phyloP scores from a whole-genome alignment of 805 yeast genomes.

The Teunomyces atbi region DNA sequence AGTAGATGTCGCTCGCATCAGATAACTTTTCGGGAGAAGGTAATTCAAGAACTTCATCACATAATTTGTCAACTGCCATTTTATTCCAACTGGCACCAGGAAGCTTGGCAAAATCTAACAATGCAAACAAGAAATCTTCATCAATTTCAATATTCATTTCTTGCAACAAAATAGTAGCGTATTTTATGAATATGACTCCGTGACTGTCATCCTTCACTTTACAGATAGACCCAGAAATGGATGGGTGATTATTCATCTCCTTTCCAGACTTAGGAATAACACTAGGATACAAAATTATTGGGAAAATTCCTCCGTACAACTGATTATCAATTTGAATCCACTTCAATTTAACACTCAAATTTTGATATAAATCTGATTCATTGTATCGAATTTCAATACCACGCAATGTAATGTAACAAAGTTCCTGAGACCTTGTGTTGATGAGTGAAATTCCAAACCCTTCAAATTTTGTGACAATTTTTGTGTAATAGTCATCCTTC shows the following conservation, averaged over 20 bases:
- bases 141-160: conserved; percentile 91
- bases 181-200: conserved; percentile 87
- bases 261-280: conserved; percentile 80
- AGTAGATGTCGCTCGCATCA: conserved; percentile 74
- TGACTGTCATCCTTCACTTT: conserved; percentile 84
- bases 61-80: conserved; percentile 44
- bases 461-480: conserved; percentile 63
- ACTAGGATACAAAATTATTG: conserved; percentile 86
- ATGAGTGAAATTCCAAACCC: conserved; percentile 89
- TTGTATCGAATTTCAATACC: conserved; percentile 81
- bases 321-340: conserved; percentile 97
- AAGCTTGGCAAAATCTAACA: conserved; percentile 74
- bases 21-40: conserved; percentile 66
- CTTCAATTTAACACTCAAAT: conserved; percentile 73
- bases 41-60: conserved; percentile 60
- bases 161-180: conserved; percentile 85
- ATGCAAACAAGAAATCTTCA: conserved; percentile 84
- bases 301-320: conserved; percentile 81
- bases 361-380: conserved; percentile 82
- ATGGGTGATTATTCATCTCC: conserved; percentile 87
- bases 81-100: conserved; percentile 81
- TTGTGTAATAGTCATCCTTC: conserved; percentile 51
- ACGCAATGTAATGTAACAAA: conserved; percentile 76
- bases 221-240: conserved; percentile 82
- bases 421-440: conserved; percentile 67